Conservation (phyloP, 225 moss, liverwort and hornwort genomes). For the Lunularia cruciata region DNA sequence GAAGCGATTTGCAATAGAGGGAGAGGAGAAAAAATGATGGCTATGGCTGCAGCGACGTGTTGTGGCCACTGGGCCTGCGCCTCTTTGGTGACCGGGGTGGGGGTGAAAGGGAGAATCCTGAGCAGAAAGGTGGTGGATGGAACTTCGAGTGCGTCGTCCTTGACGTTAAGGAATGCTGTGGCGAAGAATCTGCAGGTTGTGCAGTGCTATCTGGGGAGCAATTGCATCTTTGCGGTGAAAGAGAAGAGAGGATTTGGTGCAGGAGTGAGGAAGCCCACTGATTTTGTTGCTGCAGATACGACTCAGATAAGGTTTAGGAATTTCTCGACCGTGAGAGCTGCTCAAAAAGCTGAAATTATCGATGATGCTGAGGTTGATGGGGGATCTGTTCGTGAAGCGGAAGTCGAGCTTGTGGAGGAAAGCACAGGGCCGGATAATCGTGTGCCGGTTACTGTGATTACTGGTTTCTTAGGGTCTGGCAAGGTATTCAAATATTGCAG, state of each 20-base stretch:
- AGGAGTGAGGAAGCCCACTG: not conserved
- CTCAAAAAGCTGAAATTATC: not conserved
- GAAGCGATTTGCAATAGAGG: too few species aligned
- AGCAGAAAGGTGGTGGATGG: not conserved
- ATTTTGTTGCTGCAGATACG: not conserved
- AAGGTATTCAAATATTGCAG: too few species aligned
- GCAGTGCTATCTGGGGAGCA: not conserved
- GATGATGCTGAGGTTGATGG: conserved; percentile 16
- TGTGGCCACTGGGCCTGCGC: conserved; percentile 13
- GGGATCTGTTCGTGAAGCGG: conserved; percentile 13
- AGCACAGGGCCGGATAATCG: conserved; percentile 49
- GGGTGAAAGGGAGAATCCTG: not conserved
- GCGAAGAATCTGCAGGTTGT: not conserved
- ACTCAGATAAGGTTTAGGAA: conserved; percentile 1
- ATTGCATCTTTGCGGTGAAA: not conserved
- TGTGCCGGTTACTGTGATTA: conserved; percentile 89
- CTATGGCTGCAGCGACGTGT: conserved; percentile 16
- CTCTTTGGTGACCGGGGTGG: not conserved
- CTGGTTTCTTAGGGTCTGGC: conserved; percentile 91
- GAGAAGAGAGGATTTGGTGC: not conserved
- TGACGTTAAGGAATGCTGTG: not conserved
- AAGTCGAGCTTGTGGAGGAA: conserved; percentile 66
- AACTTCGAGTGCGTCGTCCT: too few species aligned
- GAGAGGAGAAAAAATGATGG: too few species aligned
- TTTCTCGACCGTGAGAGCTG: not conserved